phyloP scores from a whole-genome alignment of 2,329 filamentous ascomycete species.

The Ramularia endophylla region DNA sequence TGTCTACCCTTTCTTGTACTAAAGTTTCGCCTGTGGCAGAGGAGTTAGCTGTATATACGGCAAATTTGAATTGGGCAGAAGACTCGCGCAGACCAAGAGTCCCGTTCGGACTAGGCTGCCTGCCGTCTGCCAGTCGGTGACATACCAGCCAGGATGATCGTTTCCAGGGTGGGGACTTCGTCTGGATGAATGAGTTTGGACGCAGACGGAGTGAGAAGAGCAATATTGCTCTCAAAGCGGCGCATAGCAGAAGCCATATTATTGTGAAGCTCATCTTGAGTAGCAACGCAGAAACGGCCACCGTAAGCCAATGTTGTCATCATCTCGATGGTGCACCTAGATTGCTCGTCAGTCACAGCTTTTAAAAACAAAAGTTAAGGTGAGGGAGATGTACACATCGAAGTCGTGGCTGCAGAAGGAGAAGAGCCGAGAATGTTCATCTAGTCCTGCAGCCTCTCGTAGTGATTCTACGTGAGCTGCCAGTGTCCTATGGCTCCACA shows the following conservation, averaged over 20 bases:
- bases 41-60: no score
- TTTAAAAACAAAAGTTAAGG: no score
- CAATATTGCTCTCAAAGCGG: not conserved
- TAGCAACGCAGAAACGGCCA: slow-evolving; percentile 9
- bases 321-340: slow-evolving; percentile 6
- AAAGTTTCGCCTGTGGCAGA: no score
- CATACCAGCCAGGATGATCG: not conserved
- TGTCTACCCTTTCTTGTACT: not conserved
- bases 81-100: no score
- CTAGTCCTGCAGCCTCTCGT: not conserved
- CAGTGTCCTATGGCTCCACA: not conserved
- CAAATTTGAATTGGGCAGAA: no score
- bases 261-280: not conserved
- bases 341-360: no score
- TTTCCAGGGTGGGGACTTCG: not conserved
- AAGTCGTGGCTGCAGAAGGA: slow-evolving; percentile 16
- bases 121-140: no score
- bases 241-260: not conserved
- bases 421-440: not conserved
- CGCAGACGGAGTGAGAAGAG: not conserved
- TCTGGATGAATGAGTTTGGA: not conserved
- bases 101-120: no score
- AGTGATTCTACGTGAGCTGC: not conserved
- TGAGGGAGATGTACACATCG: no score
- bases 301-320: slow-evolving; percentile 9